Percentiles rank a stretch among this genome's conserved stretches.
Evolutionary conservation across 2,329 filamentous ascomycete genomes (phyloP).

Genomic region (Pezizomycotina sp.): DNA sequence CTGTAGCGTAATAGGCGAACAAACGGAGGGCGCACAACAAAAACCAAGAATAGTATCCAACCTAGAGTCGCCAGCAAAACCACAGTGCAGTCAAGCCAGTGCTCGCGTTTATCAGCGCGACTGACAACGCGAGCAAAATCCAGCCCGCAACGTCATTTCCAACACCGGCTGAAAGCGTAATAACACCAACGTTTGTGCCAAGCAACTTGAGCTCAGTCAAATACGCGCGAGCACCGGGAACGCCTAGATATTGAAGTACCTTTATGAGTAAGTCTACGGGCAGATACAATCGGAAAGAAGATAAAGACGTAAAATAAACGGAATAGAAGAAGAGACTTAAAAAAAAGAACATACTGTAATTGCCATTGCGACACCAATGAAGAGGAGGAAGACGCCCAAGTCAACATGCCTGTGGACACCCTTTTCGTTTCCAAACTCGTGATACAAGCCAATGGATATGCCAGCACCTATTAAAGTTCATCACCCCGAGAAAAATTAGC

Average conservation of each 20-base stretch:
- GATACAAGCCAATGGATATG: slow-evolving; percentile 64
- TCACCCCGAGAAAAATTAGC: no score
- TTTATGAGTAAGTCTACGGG: neutral
- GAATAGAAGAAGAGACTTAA: neutral
- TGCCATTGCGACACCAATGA: slow-evolving; percentile 82
- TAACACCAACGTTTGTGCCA: slow-evolving; percentile 66
- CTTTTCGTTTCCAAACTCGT: slow-evolving; percentile 47
- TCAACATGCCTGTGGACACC: slow-evolving; percentile 29
- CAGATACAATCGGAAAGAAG: no score
- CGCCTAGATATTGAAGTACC: slow-evolving; percentile 31
- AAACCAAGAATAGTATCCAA: slow-evolving; percentile 61
- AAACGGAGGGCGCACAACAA: slow-evolving; percentile 55
- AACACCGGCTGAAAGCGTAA: slow-evolving; percentile 76
- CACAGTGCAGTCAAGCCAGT: slow-evolving; percentile 69
- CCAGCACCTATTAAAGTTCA: slow-evolving; percentile 32
- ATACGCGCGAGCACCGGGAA: slow-evolving; percentile 90
- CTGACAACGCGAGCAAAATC: slow-evolving; percentile 83
- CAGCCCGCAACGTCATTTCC: slow-evolving; percentile 85
- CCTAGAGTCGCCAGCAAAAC: slow-evolving; percentile 61
- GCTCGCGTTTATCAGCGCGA: slow-evolving; percentile 77
- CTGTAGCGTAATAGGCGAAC: slow-evolving; percentile 56
- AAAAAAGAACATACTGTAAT: slow-evolving; percentile 50
- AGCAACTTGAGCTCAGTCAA: slow-evolving; percentile 79
- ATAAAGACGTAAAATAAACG: neutral
- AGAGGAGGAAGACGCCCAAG: slow-evolving; percentile 43